phyloP scores from a whole-genome alignment of 169 alveolate species.

The Plasmodium knowlesi region DNA sequence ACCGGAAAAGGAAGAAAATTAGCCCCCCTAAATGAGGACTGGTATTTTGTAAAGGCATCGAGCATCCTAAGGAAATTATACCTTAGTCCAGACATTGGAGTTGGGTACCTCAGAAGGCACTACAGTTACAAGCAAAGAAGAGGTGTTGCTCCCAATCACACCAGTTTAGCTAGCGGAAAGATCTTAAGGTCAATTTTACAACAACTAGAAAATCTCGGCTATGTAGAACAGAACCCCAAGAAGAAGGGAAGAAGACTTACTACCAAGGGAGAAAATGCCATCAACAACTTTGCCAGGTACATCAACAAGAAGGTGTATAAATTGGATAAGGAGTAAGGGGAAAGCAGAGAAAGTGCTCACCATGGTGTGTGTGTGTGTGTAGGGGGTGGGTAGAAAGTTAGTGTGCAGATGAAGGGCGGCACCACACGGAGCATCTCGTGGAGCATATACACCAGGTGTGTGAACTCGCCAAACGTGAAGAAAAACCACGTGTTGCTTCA shows the following conservation, averaged over 20 bases:
- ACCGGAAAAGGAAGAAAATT: slow-evolving; percentile 95
- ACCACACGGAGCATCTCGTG: neutral
- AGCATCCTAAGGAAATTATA: slow-evolving; percentile 95
- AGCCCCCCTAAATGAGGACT: slow-evolving; percentile 96
- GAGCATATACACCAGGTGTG: neutral
- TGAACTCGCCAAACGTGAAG: neutral
- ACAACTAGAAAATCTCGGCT: slow-evolving; percentile 94
- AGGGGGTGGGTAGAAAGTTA: too few relatives aligned
- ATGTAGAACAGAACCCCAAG: slow-evolving; percentile 93
- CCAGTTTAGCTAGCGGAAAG: slow-evolving; percentile 95
- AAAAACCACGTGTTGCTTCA: neutral
- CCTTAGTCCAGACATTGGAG: slow-evolving; percentile 95
- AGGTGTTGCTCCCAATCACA: slow-evolving; percentile 93
- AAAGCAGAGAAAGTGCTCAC: neutral
- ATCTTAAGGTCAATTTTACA: slow-evolving; percentile 94
- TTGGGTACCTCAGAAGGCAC: slow-evolving; percentile 92
- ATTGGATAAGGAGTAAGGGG: slow-evolving; percentile 2
- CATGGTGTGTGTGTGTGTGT: neutral
- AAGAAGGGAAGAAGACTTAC: slow-evolving; percentile 88
- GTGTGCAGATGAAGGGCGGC: neutral
- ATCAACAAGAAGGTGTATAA: slow-evolving; percentile 80
- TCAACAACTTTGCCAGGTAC: slow-evolving; percentile 88
- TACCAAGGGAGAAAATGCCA: slow-evolving; percentile 87
- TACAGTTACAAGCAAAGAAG: slow-evolving; percentile 94
- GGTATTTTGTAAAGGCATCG: slow-evolving; percentile 97